phyloP scores from a whole-genome alignment of 2,329 filamentous ascomycete species.

The Fusarium mundagurra region DNA sequence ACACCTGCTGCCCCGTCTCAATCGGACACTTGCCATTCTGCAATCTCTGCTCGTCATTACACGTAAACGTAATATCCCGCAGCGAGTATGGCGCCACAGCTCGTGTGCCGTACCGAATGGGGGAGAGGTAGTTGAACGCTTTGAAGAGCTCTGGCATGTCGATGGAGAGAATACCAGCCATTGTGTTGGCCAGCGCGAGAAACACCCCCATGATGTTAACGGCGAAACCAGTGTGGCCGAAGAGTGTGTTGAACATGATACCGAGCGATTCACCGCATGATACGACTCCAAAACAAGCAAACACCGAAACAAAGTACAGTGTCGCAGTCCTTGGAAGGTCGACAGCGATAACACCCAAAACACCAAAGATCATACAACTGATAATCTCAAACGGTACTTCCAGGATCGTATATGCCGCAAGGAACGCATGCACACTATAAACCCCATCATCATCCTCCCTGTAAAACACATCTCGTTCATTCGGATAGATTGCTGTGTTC shows the following conservation, averaged over 20 bases:
- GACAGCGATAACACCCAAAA: conserved; percentile 71
- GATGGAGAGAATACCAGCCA: conserved; percentile 77
- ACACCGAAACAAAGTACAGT: conserved; percentile 74
- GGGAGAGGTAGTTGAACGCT: conserved; percentile 76
- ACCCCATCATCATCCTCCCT: conserved; percentile 78
- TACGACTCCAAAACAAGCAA: conserved; percentile 77
- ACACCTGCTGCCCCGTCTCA: conserved; percentile 71
- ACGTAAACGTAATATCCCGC: conserved; percentile 69
- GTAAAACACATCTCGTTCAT: conserved; percentile 80
- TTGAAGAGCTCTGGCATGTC: conserved; percentile 73
- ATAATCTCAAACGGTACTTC: conserved; percentile 78
- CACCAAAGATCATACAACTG: conserved; percentile 71
- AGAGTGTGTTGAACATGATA: conserved; percentile 83
- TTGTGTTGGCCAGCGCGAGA: conserved; percentile 74
- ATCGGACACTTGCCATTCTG: conserved; percentile 71
- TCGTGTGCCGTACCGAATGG: conserved; percentile 74
- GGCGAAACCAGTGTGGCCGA: conserved; percentile 78
- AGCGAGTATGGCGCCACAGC: conserved; percentile 75
- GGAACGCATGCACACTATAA: conserved; percentile 77
- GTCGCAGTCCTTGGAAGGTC: conserved; percentile 70
- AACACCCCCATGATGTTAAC: conserved; percentile 77
- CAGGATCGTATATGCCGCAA: conserved; percentile 74
- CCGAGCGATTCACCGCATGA: conserved; percentile 79
- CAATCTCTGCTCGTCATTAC: conserved; percentile 67
- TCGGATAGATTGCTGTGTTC: conserved; percentile 78